phyloP scores from a whole-genome alignment of 345 rosid species.

The Cardamine chenopodiifolia region DNA sequence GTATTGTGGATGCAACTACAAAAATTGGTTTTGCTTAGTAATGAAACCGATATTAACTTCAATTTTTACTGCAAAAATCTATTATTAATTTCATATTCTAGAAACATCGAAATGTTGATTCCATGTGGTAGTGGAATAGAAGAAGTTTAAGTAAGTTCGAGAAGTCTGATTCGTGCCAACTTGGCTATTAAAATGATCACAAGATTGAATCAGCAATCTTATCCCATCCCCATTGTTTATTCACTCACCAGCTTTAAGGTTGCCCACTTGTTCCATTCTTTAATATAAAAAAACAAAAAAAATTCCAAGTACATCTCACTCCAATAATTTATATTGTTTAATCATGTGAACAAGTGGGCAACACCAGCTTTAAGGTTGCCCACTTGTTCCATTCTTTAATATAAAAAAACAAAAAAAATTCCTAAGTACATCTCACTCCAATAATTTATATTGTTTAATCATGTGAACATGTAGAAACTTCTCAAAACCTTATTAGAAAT shows the following conservation, averaged over 20 bases:
- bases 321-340: constrained; percentile 28
- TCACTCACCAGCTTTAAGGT: constrained; percentile 33
- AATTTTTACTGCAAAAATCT: neutral
- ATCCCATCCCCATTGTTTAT: constrained; percentile 7
- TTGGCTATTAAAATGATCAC: constrained; percentile 20
- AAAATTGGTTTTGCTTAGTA: constrained; percentile 16
- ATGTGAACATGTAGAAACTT: too few species aligned
- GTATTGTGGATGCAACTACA: constrained; percentile 22
- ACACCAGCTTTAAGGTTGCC: constrained; percentile 37
- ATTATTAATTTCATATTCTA: constrained; percentile 9
- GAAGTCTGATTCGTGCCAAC: constrained; percentile 28
- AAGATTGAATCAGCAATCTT: constrained; percentile 22
- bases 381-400: constrained; percentile 33
- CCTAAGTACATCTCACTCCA: constrained; percentile 19
- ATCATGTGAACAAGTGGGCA: too few species aligned
- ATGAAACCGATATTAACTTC: neutral
- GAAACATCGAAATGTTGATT: constrained; percentile 38
- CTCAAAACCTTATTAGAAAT: neutral
- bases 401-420: neutral
- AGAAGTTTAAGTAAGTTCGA: constrained; percentile 40
- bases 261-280: constrained; percentile 38
- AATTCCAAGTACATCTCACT: constrained; percentile 3
- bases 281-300: neutral
- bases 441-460: constrained; percentile 25
- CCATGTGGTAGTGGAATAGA: constrained; percentile 18